Percentiles rank a stretch among this genome's conserved stretches.
Evolutionary conservation across 2,329 filamentous ascomycete genomes (phyloP).

Genomic region (Malbranchea zuffiana): DNA sequence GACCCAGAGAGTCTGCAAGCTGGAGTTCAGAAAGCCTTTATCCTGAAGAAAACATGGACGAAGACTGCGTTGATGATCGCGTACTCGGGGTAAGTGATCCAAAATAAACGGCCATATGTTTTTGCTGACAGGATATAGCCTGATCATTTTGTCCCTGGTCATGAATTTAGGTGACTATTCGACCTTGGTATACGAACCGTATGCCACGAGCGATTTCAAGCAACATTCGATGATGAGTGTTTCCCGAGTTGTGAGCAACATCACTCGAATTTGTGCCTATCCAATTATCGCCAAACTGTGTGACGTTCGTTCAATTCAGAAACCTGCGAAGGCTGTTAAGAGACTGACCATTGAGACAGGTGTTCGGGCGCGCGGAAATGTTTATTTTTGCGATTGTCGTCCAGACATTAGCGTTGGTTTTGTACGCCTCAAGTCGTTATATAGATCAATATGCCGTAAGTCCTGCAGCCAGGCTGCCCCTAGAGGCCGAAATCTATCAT

Average conservation of each 20-base stretch:
- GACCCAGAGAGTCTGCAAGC: constrained; percentile 1
- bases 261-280: constrained; percentile 19
- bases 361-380: constrained; percentile 52
- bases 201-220: constrained; percentile 19
- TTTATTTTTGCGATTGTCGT: constrained; percentile 46
- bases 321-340: neutral
- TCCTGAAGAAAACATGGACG: constrained; percentile 1
- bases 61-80: neutral
- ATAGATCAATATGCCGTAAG: constrained; percentile 17
- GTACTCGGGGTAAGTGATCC: too few species aligned
- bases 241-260: constrained; percentile 18
- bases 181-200: constrained; percentile 15
- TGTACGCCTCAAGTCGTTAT: constrained; percentile 36
- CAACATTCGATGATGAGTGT: constrained; percentile 20
- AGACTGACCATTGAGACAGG: constrained; percentile 19
- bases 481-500: too few species aligned
- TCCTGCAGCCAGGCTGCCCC: too few species aligned
- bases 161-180: neutral
- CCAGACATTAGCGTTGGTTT: constrained; percentile 47
- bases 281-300: constrained; percentile 21
- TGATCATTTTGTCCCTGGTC: neutral
- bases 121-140: too few species aligned
- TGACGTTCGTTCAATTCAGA: constrained; percentile 12
- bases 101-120: too few species aligned
- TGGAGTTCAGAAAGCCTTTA: neutral